Base-by-base conservation (phyloP, 2,329 filamentous ascomycete species). In the Penicillium brevicompactum region DNA sequence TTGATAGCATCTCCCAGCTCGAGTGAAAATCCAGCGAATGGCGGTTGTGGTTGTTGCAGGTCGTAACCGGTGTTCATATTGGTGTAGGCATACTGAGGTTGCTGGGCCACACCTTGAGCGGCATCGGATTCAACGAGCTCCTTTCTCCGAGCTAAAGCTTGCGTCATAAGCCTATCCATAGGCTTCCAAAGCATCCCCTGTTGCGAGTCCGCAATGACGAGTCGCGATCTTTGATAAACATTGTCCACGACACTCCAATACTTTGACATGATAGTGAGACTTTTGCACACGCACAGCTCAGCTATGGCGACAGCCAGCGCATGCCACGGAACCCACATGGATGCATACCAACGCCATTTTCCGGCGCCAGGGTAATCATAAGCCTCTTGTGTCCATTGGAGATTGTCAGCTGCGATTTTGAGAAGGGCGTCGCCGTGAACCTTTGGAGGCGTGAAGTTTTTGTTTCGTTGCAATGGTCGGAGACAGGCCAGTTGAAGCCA, bases 271-370 rank as follows among this genome's bases (percentile, higher is more conserved):
- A 46, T 49, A 16, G 34, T 51, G 54, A 51, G 69, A 56, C 63
- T 64, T 22, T 65, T 57, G 48, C 69, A 72, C 32, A 65, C 65
- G 30, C 67, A 72, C 10, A 72, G 59, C 41, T 72, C 68, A 11
- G 69, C 66, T 18, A 71, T 55, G 16, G 68, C 69, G 10, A 72
- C 68, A 4, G 68, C 67, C 4, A 72, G 60, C 2, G 60, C 65
- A 40, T 72, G 70, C 70, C 70, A 72, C 0, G 69, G 70, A 21
- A 68, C 64, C 60, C 68, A 72, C 21, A 70, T 46, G 4, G 57
- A 59, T 2, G 59, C 61, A 24, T 66, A 63, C 69, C 69, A 72
- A n/a, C 48, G 55, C 67, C 67, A 72, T 4, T 58, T 48, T 7
- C 46, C 21, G 14, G 56, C 56, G 4, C 58, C 58, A 7, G 63